A percentile compares a stretch with the other conserved stretches of the same genome.
phyloP scores from a whole-genome alignment of 1,139 yeast species.

The Yamadazyma taylorii region DNA sequence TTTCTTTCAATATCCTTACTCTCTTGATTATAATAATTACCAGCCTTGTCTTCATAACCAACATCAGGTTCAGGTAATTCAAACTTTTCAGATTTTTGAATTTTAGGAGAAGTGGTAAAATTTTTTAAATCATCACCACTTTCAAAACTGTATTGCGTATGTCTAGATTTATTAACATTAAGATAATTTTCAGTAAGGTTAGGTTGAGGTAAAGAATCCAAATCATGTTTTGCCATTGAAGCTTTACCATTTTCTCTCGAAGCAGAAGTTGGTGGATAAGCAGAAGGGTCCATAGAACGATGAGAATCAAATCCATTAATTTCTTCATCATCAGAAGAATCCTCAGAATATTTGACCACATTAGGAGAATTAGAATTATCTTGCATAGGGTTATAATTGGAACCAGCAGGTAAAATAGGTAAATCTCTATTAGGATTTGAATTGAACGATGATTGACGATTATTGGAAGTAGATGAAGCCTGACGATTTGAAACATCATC shows the following conservation, averaged over 20 bases:
- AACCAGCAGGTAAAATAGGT: slow-evolving; percentile 11
- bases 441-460: slow-evolving; percentile 4
- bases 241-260: slow-evolving; percentile 14
- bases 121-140: slow-evolving; percentile 42
- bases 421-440: slow-evolving; percentile 13
- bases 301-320: background rate
- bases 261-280: background rate
- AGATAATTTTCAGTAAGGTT: slow-evolving; percentile 6
- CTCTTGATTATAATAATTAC: too few relatives aligned
- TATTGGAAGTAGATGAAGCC: slow-evolving; percentile 2
- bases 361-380: slow-evolving; percentile 25
- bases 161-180: slow-evolving; percentile 16
- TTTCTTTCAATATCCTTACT: too few relatives aligned
- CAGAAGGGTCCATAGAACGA: background rate
- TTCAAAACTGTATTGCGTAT: slow-evolving; percentile 38
- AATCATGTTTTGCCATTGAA: slow-evolving; percentile 37
- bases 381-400: background rate
- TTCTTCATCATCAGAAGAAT: slow-evolving; percentile 26
- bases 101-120: slow-evolving; percentile 29
- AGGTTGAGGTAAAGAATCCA: slow-evolving; percentile 15
- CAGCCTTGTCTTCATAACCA: slow-evolving; percentile 7
- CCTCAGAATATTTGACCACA: slow-evolving; percentile 25
- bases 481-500: background rate
- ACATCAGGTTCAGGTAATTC: slow-evolving; percentile 23
- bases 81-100: slow-evolving; percentile 16